Conservation (phyloP, 2,329 filamentous ascomycete species). For the Fusarium paranaense region DNA sequence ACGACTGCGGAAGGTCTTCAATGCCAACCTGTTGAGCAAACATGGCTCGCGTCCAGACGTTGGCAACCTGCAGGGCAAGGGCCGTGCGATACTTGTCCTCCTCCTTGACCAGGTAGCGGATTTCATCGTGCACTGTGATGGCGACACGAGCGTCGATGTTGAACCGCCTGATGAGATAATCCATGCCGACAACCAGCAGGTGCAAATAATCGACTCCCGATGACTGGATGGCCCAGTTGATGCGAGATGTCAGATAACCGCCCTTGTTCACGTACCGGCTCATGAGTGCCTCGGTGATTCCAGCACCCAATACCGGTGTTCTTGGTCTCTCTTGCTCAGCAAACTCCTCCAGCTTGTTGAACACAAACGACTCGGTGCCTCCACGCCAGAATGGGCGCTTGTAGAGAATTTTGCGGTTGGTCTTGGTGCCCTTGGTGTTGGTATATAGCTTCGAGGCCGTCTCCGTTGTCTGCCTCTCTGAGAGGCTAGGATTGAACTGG, state of each 20-base stretch:
- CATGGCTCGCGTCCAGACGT: constrained; percentile 97
- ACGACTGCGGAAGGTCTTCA: constrained; percentile 91
- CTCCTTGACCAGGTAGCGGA: constrained; percentile 89
- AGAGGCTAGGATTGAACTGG: constrained; percentile 90
- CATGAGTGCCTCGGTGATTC: constrained; percentile 96
- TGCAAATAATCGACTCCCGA: constrained; percentile 98
- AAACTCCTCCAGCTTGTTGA: constrained; percentile 98
- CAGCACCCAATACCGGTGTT: constrained; percentile 92
- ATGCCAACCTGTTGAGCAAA: constrained; percentile 98
- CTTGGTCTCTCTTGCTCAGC: constrained; percentile 92
- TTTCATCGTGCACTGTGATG: constrained; percentile 97
- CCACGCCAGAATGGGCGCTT: constrained; percentile 91
- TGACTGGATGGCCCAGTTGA: constrained; percentile 99
- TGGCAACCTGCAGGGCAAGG: constrained; percentile 93
- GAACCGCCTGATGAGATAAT: constrained; percentile 88
- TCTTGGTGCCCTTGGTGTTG: constrained; percentile 91
- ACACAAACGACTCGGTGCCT: constrained; percentile 96
- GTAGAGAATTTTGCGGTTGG: constrained; percentile 76
- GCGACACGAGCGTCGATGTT: constrained; percentile 87
- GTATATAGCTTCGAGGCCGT: constrained; percentile 86
- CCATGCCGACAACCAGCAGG: constrained; percentile 92
- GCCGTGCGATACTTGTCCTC: constrained; percentile 89
- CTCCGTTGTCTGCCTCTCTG: constrained; percentile 80
- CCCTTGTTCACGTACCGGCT: constrained; percentile 87
- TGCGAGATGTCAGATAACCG: constrained; percentile 93